Evolutionary conservation across 441 rosid genomes (phyloP).

Genomic region (Mallotus repandus): DNA sequence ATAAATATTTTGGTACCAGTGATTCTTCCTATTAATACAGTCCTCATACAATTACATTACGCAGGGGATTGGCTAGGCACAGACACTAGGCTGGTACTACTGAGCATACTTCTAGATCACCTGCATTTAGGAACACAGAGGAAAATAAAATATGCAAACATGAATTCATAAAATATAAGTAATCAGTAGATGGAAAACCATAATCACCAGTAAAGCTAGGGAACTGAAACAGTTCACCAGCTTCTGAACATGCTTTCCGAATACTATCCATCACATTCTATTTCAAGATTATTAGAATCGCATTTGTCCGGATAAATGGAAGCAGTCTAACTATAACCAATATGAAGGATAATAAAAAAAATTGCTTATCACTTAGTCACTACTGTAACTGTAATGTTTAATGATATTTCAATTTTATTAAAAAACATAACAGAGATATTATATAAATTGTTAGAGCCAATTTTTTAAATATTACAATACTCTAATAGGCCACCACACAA

Average conservation of each 20-base stretch:
- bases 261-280: slow-evolving; percentile 95
- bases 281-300: slow-evolving; percentile 20
- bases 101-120: slow-evolving; percentile 78
- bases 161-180: neutral
- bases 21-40: slow-evolving; percentile 80
- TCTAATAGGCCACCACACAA: neutral
- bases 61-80: slow-evolving; percentile 71
- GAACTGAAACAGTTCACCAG: slow-evolving; percentile 86
- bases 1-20: slow-evolving; percentile 88
- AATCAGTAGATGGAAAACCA: slow-evolving; percentile 17
- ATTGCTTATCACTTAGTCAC: neutral
- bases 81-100: slow-evolving; percentile 49
- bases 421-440: neutral
- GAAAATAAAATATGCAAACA: slow-evolving; percentile 16
- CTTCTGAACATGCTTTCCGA: slow-evolving; percentile 83
- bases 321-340: neutral
- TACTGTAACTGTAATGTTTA: neutral
- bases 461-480: neutral
- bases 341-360: neutral
- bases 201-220: slow-evolving; percentile 83
- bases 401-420: neutral
- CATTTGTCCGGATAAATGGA: neutral
- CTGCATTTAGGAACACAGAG: slow-evolving; percentile 38
- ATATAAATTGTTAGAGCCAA: neutral
- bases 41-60: slow-evolving; percentile 86